phyloP scores from a whole-genome alignment of 257 asterid species.

The Rubia yunnanensis region DNA sequence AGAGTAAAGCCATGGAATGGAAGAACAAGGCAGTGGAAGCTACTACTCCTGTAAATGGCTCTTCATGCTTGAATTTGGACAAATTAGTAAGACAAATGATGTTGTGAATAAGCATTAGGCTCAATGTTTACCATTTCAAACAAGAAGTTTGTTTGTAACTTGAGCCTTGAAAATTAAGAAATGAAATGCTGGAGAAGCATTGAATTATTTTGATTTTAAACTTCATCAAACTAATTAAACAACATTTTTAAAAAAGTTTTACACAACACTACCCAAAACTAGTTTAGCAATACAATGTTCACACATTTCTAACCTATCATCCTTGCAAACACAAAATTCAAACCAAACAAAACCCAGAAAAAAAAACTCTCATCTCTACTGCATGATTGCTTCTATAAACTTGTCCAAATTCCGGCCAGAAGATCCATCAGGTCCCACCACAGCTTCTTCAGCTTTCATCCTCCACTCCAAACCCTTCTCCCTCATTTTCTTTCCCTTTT shows the following conservation, averaged over 20 bases:
- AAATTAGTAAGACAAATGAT: slow-evolving; percentile 7
- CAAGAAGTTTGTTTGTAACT: background rate
- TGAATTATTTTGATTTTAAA: no score
- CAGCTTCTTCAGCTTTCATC: slow-evolving; percentile 33
- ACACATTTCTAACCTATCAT: no score
- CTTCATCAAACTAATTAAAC: no score
- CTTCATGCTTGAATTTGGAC: slow-evolving; percentile 24
- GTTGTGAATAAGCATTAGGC: background rate
- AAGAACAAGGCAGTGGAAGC: slow-evolving; percentile 18
- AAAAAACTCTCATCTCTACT: background rate
- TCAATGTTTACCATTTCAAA: background rate
- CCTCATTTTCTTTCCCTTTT: slow-evolving; percentile 40
- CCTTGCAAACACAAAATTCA: no score
- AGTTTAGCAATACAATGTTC: no score
- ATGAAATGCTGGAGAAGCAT: no score
- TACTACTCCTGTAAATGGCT: slow-evolving; percentile 12
- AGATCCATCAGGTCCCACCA: slow-evolving; percentile 20
- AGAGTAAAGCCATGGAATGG: slow-evolving; percentile 26
- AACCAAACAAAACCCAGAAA: no score
- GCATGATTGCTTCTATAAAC: slow-evolving; percentile 17
- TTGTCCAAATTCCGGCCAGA: slow-evolving; percentile 25
- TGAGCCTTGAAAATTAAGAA: no score
- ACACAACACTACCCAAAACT: no score
- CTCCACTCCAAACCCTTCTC: slow-evolving; percentile 33
- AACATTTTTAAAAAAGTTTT: no score